phyloP scores from a whole-genome alignment of 768 basidiomycete genomes.

The Panaeolus papilionaceus region DNA sequence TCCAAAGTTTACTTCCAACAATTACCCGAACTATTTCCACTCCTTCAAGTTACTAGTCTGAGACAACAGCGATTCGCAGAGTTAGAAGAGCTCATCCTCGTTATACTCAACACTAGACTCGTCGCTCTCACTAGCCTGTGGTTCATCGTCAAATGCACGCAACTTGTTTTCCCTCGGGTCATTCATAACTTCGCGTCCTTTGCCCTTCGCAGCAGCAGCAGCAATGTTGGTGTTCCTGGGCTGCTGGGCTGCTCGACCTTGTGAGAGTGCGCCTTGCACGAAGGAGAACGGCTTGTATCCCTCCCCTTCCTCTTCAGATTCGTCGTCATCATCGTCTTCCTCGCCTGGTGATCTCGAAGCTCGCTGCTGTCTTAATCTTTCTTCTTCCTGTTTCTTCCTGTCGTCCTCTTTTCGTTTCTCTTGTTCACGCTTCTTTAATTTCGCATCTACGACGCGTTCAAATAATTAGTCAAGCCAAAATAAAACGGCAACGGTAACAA shows the following conservation, averaged over 20 bases:
- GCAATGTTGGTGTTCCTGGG: background rate
- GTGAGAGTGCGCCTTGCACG: background rate
- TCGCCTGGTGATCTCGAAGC: background rate
- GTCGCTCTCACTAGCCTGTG: background rate
- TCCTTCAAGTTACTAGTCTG: too few relatives aligned
- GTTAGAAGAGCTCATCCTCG: conserved; percentile 8
- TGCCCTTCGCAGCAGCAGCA: background rate
- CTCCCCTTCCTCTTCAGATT: background rate
- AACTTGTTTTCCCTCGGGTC: background rate
- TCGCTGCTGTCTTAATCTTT: background rate
- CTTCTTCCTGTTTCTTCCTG: conserved; percentile 5
- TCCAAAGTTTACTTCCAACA: too few relatives aligned
- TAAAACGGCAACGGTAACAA: background rate
- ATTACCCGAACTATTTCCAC: too few relatives aligned
- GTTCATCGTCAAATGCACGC: background rate
- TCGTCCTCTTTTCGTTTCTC: background rate
- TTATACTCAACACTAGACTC: conserved; percentile 1
- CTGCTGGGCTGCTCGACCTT: background rate
- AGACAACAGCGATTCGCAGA: background rate
- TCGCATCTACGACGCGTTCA: background rate
- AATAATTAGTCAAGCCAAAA: background rate
- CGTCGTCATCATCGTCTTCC: background rate
- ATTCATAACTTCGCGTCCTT: background rate
- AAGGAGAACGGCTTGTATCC: conserved; percentile 3
- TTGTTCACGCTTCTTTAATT: background rate